Percentiles rank a stretch among this genome's conserved stretches.
Evolutionary conservation across 352 stramenopile species (phyloP).

Genomic region (Aphanomyces astaci): DNA sequence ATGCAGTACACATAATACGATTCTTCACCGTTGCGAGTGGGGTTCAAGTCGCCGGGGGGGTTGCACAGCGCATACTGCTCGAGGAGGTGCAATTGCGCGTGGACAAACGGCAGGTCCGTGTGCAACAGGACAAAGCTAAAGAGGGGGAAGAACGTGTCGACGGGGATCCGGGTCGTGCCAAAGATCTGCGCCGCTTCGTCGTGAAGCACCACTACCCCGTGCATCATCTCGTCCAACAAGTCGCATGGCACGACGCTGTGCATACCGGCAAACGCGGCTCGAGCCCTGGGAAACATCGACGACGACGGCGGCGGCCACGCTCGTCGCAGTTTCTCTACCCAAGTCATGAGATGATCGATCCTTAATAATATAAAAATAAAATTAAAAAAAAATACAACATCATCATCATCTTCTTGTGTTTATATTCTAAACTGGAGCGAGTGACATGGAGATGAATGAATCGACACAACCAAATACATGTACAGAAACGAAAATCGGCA

Average conservation of each 20-base stretch:
- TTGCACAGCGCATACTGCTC: slow-evolving; percentile 76
- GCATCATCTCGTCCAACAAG: slow-evolving; percentile 76
- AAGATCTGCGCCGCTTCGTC: slow-evolving; percentile 78
- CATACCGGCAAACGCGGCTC: slow-evolving; percentile 71
- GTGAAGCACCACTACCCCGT: slow-evolving; percentile 74
- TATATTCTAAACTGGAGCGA: no score
- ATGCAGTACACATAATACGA: slow-evolving; percentile 88
- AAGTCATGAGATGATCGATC: no score
- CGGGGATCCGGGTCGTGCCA: slow-evolving; percentile 79
- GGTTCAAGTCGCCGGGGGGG: slow-evolving; percentile 20
- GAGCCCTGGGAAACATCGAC: slow-evolving; percentile 27
- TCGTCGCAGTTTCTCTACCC: not conserved
- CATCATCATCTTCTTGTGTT: no score
- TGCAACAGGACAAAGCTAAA: slow-evolving; percentile 76
- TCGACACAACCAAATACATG: no score
- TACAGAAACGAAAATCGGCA: no score
- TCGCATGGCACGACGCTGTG: slow-evolving; percentile 72
- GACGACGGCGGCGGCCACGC: slow-evolving; percentile 35
- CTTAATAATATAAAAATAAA: no score
- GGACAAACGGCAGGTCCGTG: slow-evolving; percentile 55
- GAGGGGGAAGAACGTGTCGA: slow-evolving; percentile 82
- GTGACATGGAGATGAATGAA: no score
- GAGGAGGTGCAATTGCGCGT: slow-evolving; percentile 72
- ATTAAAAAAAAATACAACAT: no score
- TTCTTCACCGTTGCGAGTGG: slow-evolving; percentile 76